These are phyloP conservation scores for Leptomonas seymouri DNA, from an alignment of 208 protist genomes.

Conservation along the genomic window DNA sequence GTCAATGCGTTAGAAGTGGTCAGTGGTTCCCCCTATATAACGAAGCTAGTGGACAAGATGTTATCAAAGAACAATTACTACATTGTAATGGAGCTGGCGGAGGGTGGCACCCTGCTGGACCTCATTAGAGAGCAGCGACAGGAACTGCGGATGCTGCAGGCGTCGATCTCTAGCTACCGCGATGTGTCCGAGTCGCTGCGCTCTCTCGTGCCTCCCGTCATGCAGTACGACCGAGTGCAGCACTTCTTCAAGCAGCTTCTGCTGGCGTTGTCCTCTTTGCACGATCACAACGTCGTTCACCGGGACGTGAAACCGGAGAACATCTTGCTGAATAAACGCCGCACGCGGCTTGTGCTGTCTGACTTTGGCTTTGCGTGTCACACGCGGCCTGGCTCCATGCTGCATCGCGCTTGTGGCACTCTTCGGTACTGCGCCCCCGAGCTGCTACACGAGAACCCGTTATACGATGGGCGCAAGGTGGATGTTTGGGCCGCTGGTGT, in stretches of 20 bases:
- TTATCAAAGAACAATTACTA: conserved; percentile 83
- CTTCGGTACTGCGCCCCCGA: conserved; percentile 87
- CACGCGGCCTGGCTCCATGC: conserved; percentile 35
- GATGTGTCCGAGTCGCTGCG: conserved; percentile 11
- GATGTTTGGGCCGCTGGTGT: conserved; percentile 92
- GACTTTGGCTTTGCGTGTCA: conserved; percentile 91
- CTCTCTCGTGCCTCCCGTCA: conserved; percentile 10
- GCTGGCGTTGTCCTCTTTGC: conserved; percentile 57
- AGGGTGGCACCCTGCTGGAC: conserved; percentile 81
- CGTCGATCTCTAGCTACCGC: conserved; percentile 12
- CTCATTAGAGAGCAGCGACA: conserved; percentile 41
- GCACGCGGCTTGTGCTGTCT: conserved; percentile 67
- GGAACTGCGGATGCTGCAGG: conserved; percentile 23
- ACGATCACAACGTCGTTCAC: conserved; percentile 79
- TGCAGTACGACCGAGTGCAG: conserved; percentile 34
- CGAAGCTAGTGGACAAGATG: conserved; percentile 72
- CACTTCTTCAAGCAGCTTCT: conserved; percentile 70
- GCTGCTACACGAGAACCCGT: conserved; percentile 62
- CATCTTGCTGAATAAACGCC: conserved; percentile 68
- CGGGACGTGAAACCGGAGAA: conserved; percentile 92
- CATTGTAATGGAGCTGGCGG: conserved; percentile 76
- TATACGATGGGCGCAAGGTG: conserved; percentile 90
- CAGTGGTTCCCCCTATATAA: conserved; percentile 55
- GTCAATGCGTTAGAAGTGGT: conserved; percentile 69
- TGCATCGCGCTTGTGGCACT: conserved; percentile 77